Conservation (phyloP, 306 rosid genomes). For the Quercus dentata region DNA sequence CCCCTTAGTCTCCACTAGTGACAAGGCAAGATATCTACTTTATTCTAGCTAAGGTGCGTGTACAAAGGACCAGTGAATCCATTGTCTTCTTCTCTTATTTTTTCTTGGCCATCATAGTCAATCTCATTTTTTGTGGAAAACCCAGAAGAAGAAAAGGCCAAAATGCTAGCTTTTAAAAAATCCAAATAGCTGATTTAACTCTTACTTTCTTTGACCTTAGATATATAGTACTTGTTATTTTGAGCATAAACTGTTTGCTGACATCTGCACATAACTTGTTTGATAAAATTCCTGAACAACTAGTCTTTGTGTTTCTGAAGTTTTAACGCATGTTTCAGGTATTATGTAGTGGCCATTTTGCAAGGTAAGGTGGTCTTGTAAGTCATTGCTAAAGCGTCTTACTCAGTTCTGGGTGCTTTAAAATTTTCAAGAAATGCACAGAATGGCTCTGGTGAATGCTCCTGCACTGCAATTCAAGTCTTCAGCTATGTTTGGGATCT, state of each 20-base stretch:
- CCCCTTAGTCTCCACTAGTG: not conserved
- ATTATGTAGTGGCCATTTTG: not conserved
- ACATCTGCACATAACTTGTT: conserved; percentile 33
- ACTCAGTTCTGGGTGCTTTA: not conserved
- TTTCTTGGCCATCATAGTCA: too few species aligned
- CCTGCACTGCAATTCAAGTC: conserved; percentile 34
- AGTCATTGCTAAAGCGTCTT: not conserved
- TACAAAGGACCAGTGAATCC: not conserved
- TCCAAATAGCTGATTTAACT: too few species aligned
- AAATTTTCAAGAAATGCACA: not conserved
- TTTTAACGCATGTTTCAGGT: not conserved
- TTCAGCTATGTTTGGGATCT: conserved; percentile 40
- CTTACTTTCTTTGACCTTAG: too few species aligned
- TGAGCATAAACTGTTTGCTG: not conserved
- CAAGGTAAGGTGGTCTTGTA: not conserved
- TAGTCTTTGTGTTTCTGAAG: not conserved
- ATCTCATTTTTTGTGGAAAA: too few species aligned
- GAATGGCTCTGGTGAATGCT: conserved; percentile 40
- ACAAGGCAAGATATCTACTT: not conserved
- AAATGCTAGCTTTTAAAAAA: too few species aligned
- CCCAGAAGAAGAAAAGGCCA: too few species aligned
- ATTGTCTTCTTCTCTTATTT: not conserved
- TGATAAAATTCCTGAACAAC: conserved; percentile 35
- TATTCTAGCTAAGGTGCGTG: not conserved
- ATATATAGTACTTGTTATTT: too few species aligned